Evolutionary conservation across 805 yeast species (phyloP), one percentile per base, ranked within the genome.

Genomic region (Kregervanrija pseudodelftensis): DNA sequence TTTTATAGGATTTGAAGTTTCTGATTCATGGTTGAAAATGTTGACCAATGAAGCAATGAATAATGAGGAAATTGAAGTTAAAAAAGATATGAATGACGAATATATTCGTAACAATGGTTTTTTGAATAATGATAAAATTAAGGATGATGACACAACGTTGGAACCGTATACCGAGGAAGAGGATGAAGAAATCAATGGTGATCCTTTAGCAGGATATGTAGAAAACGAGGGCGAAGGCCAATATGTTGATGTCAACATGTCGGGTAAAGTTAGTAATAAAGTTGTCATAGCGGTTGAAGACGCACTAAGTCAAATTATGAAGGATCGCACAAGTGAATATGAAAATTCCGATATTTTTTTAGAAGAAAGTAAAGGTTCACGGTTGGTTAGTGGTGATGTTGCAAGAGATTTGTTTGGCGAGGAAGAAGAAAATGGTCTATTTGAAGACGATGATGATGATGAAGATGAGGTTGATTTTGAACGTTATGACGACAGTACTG

Each of bases 281-380:
- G 81, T 76, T 1, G 60, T 80, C 5, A 67, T 69, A 42, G 86
- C 87, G 0, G 84, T 82, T 14, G 85, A 81, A 55, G 79, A 76
- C 56, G 88, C 85, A 3, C 71, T 83, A 45, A 74, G 73, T 28
- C 77, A 80, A 49, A 80, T 82, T 32, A 75, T 76, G 73, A 65
- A 57, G 22, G 62, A 62, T 33, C 45, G 50, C 3, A 5, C 38
- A 11, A 13, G 47, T 43, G 8, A 46, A 41, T 2, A 37, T 15
- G 41, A 31, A 9, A 13, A 16, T 13, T 10, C 17, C 3, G 17
- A 30, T 11, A 33, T 38, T 15, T 13, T 42, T 4, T 31, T 36
- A 17, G 40, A 33, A 5, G 49, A 43, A 3, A 47, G 45, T 22
- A 16, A 60, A 31, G 53, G 42, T 13, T 56, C 64, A 1, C 51